phyloP scores from a whole-genome alignment of 1,284 basidiomycete genomes.

The Retiboletus flavoniger region DNA sequence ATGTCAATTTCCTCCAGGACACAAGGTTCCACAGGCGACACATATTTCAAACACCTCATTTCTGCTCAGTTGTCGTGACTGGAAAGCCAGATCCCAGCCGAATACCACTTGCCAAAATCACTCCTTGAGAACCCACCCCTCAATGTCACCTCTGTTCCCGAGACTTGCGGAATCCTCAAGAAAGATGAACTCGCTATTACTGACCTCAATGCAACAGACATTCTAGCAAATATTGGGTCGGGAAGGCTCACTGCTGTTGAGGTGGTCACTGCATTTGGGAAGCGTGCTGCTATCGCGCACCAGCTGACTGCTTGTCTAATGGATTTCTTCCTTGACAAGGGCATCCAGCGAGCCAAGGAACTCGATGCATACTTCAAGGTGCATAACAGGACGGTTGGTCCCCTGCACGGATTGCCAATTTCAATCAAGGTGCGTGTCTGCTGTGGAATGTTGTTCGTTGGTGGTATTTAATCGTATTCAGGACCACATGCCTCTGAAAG shows the following conservation, averaged over 20 bases:
- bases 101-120: conserved; percentile 14
- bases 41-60: conserved; percentile 21
- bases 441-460: too few relatives aligned
- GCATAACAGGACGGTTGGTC: conserved; percentile 41
- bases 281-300: conserved; percentile 33
- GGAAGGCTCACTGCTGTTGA: conserved; percentile 27
- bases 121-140: conserved; percentile 25
- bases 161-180: conserved; percentile 41
- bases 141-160: conserved; percentile 34
- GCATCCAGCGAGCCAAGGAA: conserved; percentile 39
- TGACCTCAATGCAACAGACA: conserved; percentile 33
- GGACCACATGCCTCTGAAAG: conserved; percentile 42
- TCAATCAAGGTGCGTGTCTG: conserved; percentile 39
- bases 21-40: conserved; percentile 25
- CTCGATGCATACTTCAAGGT: conserved; percentile 40
- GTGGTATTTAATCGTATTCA: conserved; percentile 17
- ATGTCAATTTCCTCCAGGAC: conserved; percentile 27
- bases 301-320: conserved; percentile 30
- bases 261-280: conserved; percentile 31
- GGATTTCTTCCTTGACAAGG: conserved; percentile 32
- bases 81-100: conserved; percentile 25
- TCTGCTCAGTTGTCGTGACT: conserved; percentile 19
- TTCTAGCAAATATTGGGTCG: conserved; percentile 21
- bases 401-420: conserved; percentile 51
- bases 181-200: conserved; percentile 44